Percentiles rank a stretch among this genome's conserved stretches.
Evolutionary conservation across 2,329 filamentous ascomycete genomes (phyloP).

Genomic region (Paecilomyces fulvus): DNA sequence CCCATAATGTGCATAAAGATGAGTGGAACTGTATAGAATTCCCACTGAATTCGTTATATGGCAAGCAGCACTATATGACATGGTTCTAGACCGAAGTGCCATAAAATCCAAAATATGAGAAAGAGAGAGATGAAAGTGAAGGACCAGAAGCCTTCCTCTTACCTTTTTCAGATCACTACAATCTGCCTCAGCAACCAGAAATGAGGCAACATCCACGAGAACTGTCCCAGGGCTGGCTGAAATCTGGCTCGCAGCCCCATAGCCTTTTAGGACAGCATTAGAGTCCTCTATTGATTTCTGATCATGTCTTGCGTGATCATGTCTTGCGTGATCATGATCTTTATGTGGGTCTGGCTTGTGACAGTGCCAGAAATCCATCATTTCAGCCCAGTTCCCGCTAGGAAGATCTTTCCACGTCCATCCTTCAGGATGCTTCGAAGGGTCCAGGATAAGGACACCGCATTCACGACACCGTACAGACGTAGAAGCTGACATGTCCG

Average conservation of each 20-base stretch:
- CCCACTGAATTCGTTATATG: neutral
- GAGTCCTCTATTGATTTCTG: conserved; percentile 24
- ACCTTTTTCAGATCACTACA: conserved; percentile 41
- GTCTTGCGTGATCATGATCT: conserved; percentile 34
- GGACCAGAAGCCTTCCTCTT: conserved; percentile 19
- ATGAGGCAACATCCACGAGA: conserved; percentile 71
- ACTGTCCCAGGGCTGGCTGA: conserved; percentile 57
- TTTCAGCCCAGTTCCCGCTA: conserved; percentile 96
- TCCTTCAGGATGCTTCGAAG: conserved; percentile 19
- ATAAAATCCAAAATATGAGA: conserved; percentile 1
- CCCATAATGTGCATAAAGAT: conserved; percentile 24
- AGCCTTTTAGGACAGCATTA: conserved; percentile 53
- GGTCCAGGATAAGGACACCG: conserved; percentile 19
- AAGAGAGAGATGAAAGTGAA: conserved; percentile 1
- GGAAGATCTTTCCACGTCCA: conserved; percentile 81
- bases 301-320: conserved; percentile 31
- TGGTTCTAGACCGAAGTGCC: neutral
- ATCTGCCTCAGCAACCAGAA: conserved; percentile 62
- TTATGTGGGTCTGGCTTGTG: conserved; percentile 67
- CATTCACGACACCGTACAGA: conserved; percentile 33
- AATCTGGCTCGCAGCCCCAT: conserved; percentile 72
- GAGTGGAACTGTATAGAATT: neutral
- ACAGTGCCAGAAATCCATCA: conserved; percentile 99
- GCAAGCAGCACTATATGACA: neutral
- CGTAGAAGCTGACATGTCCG: conserved; percentile 24